A percentile compares a stretch with the other conserved stretches of the same genome.
Evolutionary conservation across 2,329 filamentous ascomycete genomes (phyloP).

Genomic region (Colletotrichum sp.): DNA sequence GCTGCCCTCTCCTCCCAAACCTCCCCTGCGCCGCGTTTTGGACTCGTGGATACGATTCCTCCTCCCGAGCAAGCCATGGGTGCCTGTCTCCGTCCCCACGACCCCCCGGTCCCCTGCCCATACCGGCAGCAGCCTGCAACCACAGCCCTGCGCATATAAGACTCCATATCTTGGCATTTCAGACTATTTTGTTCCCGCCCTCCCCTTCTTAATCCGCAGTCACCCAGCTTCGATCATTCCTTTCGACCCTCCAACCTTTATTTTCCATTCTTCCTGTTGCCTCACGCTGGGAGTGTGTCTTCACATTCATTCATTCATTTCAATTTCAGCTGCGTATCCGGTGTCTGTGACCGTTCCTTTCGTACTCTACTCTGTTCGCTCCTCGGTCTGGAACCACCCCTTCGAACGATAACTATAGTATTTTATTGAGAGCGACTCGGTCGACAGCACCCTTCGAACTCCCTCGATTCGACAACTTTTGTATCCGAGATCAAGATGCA

Average conservation of each 20-base stretch:
- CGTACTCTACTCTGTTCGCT: constrained; percentile 37
- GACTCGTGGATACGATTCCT: constrained; percentile 40
- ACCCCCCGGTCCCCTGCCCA: constrained; percentile 18
- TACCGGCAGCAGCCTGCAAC: constrained; percentile 25
- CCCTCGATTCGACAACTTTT: neutral
- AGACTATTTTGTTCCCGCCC: constrained; percentile 33
- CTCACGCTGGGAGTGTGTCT: constrained; percentile 55
- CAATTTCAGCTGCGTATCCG: constrained; percentile 33
- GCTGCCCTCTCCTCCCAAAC: constrained; percentile 7
- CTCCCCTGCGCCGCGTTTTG: constrained; percentile 44
- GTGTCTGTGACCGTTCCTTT: constrained; percentile 53
- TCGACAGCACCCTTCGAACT: constrained; percentile 20
- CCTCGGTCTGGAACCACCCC: constrained; percentile 57
- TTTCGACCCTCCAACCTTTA: constrained; percentile 25
- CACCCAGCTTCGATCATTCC: constrained; percentile 29
- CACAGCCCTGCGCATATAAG: constrained; percentile 37
- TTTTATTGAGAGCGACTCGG: constrained; percentile 22
- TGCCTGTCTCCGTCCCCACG: constrained; percentile 24
- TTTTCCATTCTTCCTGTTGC: constrained; percentile 29
- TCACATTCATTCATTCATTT: constrained; percentile 53
- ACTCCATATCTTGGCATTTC: constrained; percentile 44
- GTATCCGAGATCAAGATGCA: constrained; percentile 49
- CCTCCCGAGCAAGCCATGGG: constrained; percentile 19
- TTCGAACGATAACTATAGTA: constrained; percentile 25
- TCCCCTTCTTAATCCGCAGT: constrained; percentile 24